Evolutionary conservation across 2,329 filamentous ascomycete species (phyloP), one percentile per base, ranked within the genome.

Genomic region (Clonostachys solani): DNA sequence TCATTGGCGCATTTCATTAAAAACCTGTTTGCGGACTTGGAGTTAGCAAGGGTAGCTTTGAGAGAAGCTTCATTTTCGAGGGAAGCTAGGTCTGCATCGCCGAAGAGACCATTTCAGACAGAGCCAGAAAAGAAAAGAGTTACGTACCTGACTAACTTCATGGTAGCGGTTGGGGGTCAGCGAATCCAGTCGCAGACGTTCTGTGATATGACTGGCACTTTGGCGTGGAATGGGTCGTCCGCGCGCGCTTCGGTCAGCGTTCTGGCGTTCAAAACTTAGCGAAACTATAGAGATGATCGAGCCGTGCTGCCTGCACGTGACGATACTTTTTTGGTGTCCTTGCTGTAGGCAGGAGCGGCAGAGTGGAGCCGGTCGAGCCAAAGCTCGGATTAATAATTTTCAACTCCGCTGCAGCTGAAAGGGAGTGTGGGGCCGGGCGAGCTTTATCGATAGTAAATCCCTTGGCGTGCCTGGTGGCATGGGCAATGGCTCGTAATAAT

Each of bases 1-100:
- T 99, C 94, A 71, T 96, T 97, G 71, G 89, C 85, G 72, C 92
- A 97, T 79, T 99, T 99, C 92, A 97, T 97, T 60, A 99, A 78
- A 71, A 99, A 99, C 68, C 94, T 97, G 69, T 49, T 52, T 46
- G 54, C 51, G 44, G 13, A 49, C 33, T 41, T 19, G 17, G 35
- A 37, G 40, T 45, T 23, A 40, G 41, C 52, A 52, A 47, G 70
- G 68, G 72, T 69, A 50, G 55, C 29, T 40, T n/a, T 23, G 40
- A 35, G 38, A 5, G 12, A 37, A 35, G 47, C 50, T 29, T 53
- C 45, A 51, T 51, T 40, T 47, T 55, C 54, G 54, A 52, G 43
- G 54, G 46, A 52, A 51, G 48, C 49, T 48, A 47, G 54, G 53
- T 49, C 46, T 49, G 40, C 50, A 12, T 62, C 45, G 13, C 35